Percentiles rank a stretch among this genome's conserved stretches.
Evolutionary conservation across 495 filamentous ascomycete species (phyloP).

Genomic region (Neurospora sp.): DNA sequence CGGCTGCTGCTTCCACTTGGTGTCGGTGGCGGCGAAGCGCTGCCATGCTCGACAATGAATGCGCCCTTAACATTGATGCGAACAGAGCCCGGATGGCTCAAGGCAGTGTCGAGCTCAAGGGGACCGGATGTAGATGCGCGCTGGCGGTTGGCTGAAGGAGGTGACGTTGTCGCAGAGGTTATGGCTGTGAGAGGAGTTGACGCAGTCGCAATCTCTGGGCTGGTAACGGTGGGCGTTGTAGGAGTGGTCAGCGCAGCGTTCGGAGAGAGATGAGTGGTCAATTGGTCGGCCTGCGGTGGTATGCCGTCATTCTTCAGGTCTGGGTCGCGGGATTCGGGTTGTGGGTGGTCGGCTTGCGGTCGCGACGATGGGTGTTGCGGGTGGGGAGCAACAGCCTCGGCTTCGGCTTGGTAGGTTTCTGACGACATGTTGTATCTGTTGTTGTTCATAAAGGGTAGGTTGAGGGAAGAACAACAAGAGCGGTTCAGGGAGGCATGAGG

Average conservation of each 20-base stretch:
- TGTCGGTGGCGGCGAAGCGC: constrained; percentile 12
- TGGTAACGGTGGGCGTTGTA: neutral
- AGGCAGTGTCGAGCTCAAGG: constrained; percentile 58
- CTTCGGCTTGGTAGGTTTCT: constrained; percentile 20
- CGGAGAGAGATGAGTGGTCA: neutral
- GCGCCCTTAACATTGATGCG: constrained; percentile 93
- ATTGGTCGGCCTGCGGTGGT: neutral
- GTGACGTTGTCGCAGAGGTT: neutral
- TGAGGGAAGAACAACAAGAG: neutral
- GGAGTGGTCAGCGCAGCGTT: neutral
- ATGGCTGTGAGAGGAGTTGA: neutral
- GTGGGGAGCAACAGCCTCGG: constrained; percentile 2
- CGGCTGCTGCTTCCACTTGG: constrained; percentile 47
- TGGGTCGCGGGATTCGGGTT: neutral
- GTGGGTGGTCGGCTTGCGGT: neutral
- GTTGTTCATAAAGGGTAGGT: neutral
- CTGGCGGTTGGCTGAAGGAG: constrained; percentile 9
- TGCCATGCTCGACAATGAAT: constrained; percentile 83
- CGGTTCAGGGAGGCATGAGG: constrained; percentile 14
- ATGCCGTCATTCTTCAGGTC: neutral
- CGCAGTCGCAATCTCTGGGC: neutral
- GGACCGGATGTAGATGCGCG: constrained; percentile 2
- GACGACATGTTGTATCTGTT: constrained; percentile 14
- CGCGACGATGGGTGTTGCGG: neutral
- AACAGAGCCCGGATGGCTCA: constrained; percentile 74